A percentile compares a stretch with the other conserved stretches of the same genome.
These are phyloP conservation scores for Penicillium atrosanguineum DNA, from an alignment of 495 filamentous ascomycete species.

Conservation along the genomic window DNA sequence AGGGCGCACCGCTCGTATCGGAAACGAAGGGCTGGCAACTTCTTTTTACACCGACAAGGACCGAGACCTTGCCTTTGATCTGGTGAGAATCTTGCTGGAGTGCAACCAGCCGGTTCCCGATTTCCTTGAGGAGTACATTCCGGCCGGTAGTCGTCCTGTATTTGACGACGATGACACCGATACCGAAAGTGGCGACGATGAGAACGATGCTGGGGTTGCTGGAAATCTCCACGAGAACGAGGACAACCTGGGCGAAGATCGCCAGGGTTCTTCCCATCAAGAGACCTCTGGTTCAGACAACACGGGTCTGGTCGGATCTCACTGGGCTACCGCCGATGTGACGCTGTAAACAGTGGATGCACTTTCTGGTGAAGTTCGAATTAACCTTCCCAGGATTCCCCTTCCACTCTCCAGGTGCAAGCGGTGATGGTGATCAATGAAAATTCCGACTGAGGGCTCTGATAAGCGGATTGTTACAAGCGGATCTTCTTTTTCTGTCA, in stretches of 20 bases:
- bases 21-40: constrained; percentile 78
- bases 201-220: neutral
- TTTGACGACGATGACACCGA: constrained; percentile 67
- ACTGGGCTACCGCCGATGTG: neutral
- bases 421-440: neutral
- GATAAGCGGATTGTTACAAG: neutral
- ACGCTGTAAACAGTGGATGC: neutral
- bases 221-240: constrained; percentile 7
- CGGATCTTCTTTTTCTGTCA: too few relatives aligned
- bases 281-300: neutral
- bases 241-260: neutral
- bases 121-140: constrained; percentile 66
- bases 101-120: constrained; percentile 74
- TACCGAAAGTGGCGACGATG: constrained; percentile 35
- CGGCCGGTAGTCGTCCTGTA: constrained; percentile 46
- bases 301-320: neutral
- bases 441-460: neutral
- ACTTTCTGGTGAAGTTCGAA: neutral
- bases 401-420: neutral
- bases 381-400: neutral
- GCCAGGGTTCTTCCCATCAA: neutral
- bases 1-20: constrained; percentile 94
- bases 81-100: constrained; percentile 80
- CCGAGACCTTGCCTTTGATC: constrained; percentile 60
- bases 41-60: constrained; percentile 83